Percentiles rank a stretch among this genome's conserved stretches.
Conservation (phyloP, 345 rosid genomes). For the Corchorus olitorius region DNA sequence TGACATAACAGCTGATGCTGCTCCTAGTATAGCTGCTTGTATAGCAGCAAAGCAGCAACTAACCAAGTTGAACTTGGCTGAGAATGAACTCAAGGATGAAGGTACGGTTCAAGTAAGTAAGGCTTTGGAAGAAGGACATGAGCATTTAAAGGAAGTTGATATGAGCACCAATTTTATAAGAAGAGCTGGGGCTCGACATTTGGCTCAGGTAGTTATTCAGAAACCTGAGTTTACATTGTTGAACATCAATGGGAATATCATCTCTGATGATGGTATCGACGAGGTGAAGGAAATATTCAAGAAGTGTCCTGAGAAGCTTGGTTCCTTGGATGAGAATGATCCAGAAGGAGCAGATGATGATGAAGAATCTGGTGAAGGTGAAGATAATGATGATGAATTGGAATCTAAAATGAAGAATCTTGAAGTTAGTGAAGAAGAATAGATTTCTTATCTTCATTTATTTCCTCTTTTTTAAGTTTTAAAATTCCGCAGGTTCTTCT, state of each 20-base stretch:
- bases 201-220: conserved; percentile 60
- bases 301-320: conserved; percentile 66
- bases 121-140: conserved; percentile 63
- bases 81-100: conserved; percentile 89
- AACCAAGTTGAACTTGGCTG: conserved; percentile 74
- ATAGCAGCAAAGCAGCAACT: conserved; percentile 56
- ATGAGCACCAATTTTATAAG: conserved; percentile 57
- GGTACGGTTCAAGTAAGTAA: conserved; percentile 66
- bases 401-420: conserved; percentile 74
- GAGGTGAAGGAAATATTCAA: conserved; percentile 72
- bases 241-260: conserved; percentile 68
- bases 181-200: conserved; percentile 67
- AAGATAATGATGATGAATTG: conserved; percentile 53
- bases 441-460: conserved; percentile 11
- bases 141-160: conserved; percentile 58
- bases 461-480: not conserved
- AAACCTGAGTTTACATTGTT: conserved; percentile 70
- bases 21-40: conserved; percentile 64
- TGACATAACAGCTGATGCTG: conserved; percentile 74
- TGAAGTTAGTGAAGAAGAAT: conserved; percentile 55
- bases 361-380: conserved; percentile 47
- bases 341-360: conserved; percentile 73
- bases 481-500: conserved; percentile 6
- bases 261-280: conserved; percentile 86
- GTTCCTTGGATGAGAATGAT: conserved; percentile 77